Evolutionary conservation across 169 alveolate genomes (phyloP).

Genomic region (Pseudocohnilembus persalinus): DNA sequence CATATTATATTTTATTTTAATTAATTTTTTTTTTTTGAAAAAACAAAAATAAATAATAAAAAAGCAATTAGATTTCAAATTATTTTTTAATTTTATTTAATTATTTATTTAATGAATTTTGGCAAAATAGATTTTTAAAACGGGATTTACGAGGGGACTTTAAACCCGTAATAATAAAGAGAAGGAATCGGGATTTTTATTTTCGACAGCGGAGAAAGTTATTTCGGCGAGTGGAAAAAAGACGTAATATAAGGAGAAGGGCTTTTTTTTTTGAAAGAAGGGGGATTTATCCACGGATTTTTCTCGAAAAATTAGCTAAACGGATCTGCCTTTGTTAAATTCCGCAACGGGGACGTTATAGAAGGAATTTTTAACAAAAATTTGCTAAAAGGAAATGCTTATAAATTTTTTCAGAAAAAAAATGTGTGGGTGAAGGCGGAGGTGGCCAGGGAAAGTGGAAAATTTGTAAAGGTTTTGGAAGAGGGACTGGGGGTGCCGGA

Average conservation of each 20-base stretch:
- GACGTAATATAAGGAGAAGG: conserved; percentile 24
- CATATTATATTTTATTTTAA: too few relatives aligned
- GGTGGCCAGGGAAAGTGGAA: neutral
- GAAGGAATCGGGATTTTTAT: conserved; percentile 11
- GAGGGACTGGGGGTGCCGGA: neutral
- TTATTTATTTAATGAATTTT: too few relatives aligned
- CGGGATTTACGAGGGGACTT: conserved; percentile 19
- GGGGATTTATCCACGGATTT: conserved; percentile 30
- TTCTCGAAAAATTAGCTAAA: conserved; percentile 10
- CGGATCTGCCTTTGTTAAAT: conserved; percentile 16
- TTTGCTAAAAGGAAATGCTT: conserved; percentile 4
- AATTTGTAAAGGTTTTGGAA: neutral
- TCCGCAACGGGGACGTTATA: conserved; percentile 6
- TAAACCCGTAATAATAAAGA: neutral
- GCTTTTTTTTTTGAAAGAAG: conserved; percentile 7
- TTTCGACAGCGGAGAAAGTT: conserved; percentile 20
- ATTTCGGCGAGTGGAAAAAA: conserved; percentile 24
- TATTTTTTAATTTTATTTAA: too few relatives aligned
- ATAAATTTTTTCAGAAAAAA: conserved; percentile 9
- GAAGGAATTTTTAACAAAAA: conserved; percentile 17
- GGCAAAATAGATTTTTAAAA: conserved; percentile 5
- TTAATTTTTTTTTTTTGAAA: too few relatives aligned
- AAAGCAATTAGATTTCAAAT: too few relatives aligned
- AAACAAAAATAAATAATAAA: too few relatives aligned
- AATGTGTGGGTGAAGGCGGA: conserved; percentile 6